phyloP scores from a whole-genome alignment of 106 monocot species.

The Gastrodia elata region DNA sequence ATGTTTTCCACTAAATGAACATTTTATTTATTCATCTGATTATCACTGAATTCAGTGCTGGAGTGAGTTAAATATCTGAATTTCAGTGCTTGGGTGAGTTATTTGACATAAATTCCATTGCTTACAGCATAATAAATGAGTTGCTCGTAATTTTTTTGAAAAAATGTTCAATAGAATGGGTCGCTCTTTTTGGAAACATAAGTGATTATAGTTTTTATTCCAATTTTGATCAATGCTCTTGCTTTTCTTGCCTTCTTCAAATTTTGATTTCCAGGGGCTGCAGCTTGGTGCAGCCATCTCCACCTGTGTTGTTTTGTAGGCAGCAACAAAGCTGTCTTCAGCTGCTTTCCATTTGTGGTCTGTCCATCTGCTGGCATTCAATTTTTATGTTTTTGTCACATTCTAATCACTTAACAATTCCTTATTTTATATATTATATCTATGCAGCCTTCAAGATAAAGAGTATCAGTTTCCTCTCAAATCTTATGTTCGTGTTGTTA shows the following conservation, averaged over 20 bases:
- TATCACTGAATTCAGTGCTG: too few relatives aligned
- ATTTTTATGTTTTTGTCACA: too few relatives aligned
- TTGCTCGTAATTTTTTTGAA: not conserved
- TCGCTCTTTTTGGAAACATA: not conserved
- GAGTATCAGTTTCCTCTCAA: too few relatives aligned
- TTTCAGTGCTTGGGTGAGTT: not conserved
- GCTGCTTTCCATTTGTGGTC: not conserved
- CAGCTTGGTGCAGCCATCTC: not conserved
- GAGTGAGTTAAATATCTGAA: not conserved
- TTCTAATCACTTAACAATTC: too few relatives aligned
- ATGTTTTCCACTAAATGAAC: not conserved
- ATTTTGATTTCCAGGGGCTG: not conserved
- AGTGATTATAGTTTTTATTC: not conserved
- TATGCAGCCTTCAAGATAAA: too few relatives aligned
- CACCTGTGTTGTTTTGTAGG: not conserved
- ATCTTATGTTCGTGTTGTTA: too few relatives aligned
- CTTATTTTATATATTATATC: too few relatives aligned
- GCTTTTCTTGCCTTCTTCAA: not conserved
- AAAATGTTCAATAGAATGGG: not conserved
- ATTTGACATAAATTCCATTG: not conserved
- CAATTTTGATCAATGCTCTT: not conserved
- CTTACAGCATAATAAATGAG: not conserved
- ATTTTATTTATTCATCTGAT: not conserved
- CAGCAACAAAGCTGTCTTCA: not conserved
- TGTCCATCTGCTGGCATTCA: too few relatives aligned